These are phyloP conservation scores for Heterobasidion irregulare DNA, from an alignment of 1,284 basidiomycete genomes.

Conservation along the genomic window DNA sequence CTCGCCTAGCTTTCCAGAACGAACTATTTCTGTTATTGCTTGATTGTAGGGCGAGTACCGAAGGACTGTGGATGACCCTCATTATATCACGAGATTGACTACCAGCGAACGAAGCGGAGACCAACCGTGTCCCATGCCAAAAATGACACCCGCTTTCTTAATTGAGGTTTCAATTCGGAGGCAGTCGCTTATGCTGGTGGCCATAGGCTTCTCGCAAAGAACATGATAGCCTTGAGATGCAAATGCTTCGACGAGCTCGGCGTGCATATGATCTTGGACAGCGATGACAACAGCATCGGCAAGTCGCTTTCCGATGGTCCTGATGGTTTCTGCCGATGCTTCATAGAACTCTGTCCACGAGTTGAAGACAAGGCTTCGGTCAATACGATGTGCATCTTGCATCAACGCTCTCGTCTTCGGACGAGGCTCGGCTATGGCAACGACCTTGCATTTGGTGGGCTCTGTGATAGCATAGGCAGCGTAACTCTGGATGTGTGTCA, in stretches of 20 bases:
- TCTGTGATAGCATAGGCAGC: constrained; percentile 51
- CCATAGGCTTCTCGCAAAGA: constrained; percentile 88
- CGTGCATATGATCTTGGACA: constrained; percentile 74
- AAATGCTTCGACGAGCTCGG: constrained; percentile 66
- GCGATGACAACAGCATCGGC: constrained; percentile 76
- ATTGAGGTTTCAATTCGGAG: constrained; percentile 68
- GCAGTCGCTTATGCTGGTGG: constrained; percentile 65
- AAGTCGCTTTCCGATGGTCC: constrained; percentile 53
- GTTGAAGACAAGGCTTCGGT: constrained; percentile 56
- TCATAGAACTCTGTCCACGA: constrained; percentile 66
- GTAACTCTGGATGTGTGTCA: constrained; percentile 41
- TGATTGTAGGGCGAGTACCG: constrained; percentile 79
- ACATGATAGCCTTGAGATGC: constrained; percentile 78
- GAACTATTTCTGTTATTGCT: constrained; percentile 62
- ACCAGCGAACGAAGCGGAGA: constrained; percentile 2
- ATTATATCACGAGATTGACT: not conserved
- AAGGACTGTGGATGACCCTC: constrained; percentile 50
- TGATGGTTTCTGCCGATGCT: constrained; percentile 59
- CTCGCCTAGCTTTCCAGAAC: constrained; percentile 63
- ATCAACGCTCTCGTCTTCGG: constrained; percentile 54
- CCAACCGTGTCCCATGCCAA: constrained; percentile 80
- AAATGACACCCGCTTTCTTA: constrained; percentile 60
- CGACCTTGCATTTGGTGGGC: constrained; percentile 63
- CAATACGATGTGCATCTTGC: constrained; percentile 46
- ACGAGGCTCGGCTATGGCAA: constrained; percentile 79